Conservation (phyloP, 805 yeast genomes). For the Candida cerambycidarum region DNA sequence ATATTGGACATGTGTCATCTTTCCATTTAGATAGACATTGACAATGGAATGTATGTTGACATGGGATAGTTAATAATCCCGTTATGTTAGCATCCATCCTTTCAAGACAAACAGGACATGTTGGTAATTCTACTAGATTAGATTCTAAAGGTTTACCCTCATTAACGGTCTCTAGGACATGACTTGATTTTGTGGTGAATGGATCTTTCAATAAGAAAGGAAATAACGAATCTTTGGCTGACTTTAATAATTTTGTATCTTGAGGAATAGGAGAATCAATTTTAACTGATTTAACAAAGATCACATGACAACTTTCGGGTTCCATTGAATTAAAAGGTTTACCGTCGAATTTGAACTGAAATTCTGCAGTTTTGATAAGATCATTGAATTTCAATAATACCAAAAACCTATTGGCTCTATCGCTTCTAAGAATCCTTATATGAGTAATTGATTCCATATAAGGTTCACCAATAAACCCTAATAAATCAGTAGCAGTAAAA, state of each 20-base stretch:
- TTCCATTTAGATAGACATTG: slow-evolving; percentile 85
- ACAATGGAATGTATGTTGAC: slow-evolving; percentile 93
- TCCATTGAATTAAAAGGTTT: slow-evolving; percentile 81
- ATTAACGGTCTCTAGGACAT: slow-evolving; percentile 8
- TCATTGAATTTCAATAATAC: slow-evolving; percentile 73
- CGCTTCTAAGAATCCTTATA: slow-evolving; percentile 68
- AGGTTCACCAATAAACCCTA: slow-evolving; percentile 75
- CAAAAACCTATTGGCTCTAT: slow-evolving; percentile 67
- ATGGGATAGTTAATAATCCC: slow-evolving; percentile 83
- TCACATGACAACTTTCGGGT: slow-evolving; percentile 79
- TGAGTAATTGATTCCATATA: slow-evolving; percentile 60
- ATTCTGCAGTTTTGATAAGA: slow-evolving; percentile 54
- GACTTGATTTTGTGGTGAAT: slow-evolving; percentile 43
- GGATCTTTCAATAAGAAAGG: slow-evolving; percentile 77
- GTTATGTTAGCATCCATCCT: slow-evolving; percentile 79
- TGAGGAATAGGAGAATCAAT: slow-evolving; percentile 25
- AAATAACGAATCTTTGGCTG: slow-evolving; percentile 31
- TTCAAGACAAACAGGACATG: slow-evolving; percentile 91
- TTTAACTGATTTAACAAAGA: slow-evolving; percentile 62
- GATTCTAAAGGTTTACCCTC: slow-evolving; percentile 3
- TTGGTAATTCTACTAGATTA: slow-evolving; percentile 63
- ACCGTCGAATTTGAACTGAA: slow-evolving; percentile 69
- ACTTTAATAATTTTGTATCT: slow-evolving; percentile 13
- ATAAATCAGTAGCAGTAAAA: slow-evolving; percentile 77
- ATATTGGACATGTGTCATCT: slow-evolving; percentile 88